These are phyloP conservation scores for Microcera coccophila DNA, from an alignment of 2,329 filamentous ascomycete genomes.

Conservation along the genomic window DNA sequence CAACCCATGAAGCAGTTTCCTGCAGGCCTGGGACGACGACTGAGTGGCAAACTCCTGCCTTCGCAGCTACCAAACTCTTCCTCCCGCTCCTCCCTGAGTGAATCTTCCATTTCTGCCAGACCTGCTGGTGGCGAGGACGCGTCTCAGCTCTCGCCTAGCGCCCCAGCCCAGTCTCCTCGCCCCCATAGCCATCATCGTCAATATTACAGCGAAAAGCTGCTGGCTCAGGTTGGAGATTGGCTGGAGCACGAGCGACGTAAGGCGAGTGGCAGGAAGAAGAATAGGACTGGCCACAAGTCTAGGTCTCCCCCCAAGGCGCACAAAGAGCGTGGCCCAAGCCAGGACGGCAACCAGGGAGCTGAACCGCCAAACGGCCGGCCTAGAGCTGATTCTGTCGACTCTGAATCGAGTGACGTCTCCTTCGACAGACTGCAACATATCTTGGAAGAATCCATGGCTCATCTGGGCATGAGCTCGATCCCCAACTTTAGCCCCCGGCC, in stretches of 20 bases:
- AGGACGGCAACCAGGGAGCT: conserved; percentile 18
- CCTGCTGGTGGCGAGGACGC: conserved; percentile 28
- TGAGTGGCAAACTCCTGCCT: conserved; percentile 31
- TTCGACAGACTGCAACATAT: conserved; percentile 80
- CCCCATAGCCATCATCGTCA: conserved; percentile 33
- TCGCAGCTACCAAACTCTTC: conserved; percentile 33
- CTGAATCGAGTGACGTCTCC: conserved; percentile 66
- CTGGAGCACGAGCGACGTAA: conserved; percentile 71
- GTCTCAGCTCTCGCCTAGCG: conserved; percentile 13
- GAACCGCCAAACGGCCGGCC: conserved; percentile 20
- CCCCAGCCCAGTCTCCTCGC: conserved; percentile 15
- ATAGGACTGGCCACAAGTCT: conserved; percentile 36
- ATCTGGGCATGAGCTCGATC: conserved; percentile 46
- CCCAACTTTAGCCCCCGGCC: conserved; percentile 42
- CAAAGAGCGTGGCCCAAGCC: conserved; percentile 14
- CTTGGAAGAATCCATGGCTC: conserved; percentile 61
- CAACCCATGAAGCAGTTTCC: conserved; percentile 31
- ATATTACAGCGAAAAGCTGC: conserved; percentile 52
- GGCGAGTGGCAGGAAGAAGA: conserved; percentile 49
- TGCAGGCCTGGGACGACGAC: conserved; percentile 31
- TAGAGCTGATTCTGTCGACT: conserved; percentile 55
- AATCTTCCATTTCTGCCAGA: conserved; percentile 27
- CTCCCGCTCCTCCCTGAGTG: conserved; percentile 44
- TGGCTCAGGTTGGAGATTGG: conserved; percentile 79
- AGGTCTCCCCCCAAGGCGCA: conserved; percentile 33